Evolutionary conservation across 306 rosid genomes (phyloP).

Genomic region (Pachyrhizus erosus): DNA sequence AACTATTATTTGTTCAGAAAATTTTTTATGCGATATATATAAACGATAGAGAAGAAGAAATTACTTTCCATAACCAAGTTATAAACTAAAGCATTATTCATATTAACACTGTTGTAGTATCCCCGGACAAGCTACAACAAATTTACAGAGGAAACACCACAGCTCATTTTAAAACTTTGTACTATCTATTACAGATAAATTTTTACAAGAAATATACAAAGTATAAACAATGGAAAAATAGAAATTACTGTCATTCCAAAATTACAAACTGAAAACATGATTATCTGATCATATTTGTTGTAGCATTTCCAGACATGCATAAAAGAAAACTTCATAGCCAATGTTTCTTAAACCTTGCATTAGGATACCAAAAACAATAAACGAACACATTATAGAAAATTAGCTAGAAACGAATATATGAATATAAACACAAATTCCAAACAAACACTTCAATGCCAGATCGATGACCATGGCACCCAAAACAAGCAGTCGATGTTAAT

Average conservation of each 20-base stretch:
- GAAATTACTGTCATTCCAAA: slow-evolving; percentile 7
- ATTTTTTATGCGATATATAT: background rate
- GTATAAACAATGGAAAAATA: slow-evolving; percentile 24
- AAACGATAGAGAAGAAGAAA: slow-evolving; percentile 29
- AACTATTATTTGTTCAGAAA: background rate
- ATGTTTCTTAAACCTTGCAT: slow-evolving; percentile 5
- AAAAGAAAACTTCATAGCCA: slow-evolving; percentile 20
- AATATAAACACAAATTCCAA: slow-evolving; percentile 1
- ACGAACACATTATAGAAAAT: background rate
- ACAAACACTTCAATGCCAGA: background rate
- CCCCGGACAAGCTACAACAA: slow-evolving; percentile 25
- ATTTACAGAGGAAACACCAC: slow-evolving; percentile 33
- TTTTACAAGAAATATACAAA: slow-evolving; percentile 4
- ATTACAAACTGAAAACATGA: slow-evolving; percentile 25
- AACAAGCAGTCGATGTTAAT: slow-evolving; percentile 23
- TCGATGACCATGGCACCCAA: background rate
- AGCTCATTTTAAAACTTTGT: slow-evolving; percentile 23
- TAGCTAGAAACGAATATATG: background rate
- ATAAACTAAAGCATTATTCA: slow-evolving; percentile 19
- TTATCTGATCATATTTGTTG: slow-evolving; percentile 23
- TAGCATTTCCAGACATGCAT: background rate
- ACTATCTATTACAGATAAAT: slow-evolving; percentile 2
- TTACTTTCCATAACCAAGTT: background rate
- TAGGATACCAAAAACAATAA: no score
- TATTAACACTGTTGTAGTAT: slow-evolving; percentile 1